Base-by-base conservation (phyloP, 192 early-diverging fungal genomes). In the Backusella liffmaniae region DNA sequence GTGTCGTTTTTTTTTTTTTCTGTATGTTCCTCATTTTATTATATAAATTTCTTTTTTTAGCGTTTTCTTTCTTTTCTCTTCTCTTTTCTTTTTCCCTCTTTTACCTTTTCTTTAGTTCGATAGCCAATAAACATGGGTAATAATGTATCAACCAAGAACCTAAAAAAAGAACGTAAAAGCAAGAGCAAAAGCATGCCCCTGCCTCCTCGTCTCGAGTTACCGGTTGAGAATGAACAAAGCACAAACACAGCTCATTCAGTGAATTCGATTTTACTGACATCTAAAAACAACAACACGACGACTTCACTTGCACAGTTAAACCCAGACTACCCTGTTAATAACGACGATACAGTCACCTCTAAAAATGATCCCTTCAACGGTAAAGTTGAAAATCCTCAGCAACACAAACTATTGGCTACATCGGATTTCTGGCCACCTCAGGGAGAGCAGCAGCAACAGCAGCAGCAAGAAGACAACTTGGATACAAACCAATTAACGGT, bases 191-290 rank as follows among this genome's bases (percentile, higher is more conserved):
- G 42, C 7, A 26, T 37, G 59, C 70, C 70, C 3, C 5, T 69
- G 9, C 51, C 76, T 13, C 76, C 76, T 4, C 76, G 70, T 51
- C 21, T 72, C 12, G 70, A 72, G 13, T 9, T 69, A 49, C 77
- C 73, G 13, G 62, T 59, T 18, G 81, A 82, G 23, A 82, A 82
- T 71, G 81, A 82, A 2, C 67, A 68, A 23, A 76, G 73, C 29
- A 78, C 72, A 6, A 79, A 79, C 42, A 82, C 81, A 4, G 77
- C 81, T 4, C 74, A 78, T n/a, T 82, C 81, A 13, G 77, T 79
- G 26, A 82, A 74, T 49, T 82, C 81, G 12, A 82, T 82, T 34
- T 51, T 82, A 18, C 51, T 77, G 35, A 77, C 42, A 23, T 72
- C 70, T 18, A 70, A 72, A 66, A 53, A 56, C n/a, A 46, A 72